phyloP scores from a whole-genome alignment of 2,329 filamentous ascomycete genomes.

The Cladosporium sp. region DNA sequence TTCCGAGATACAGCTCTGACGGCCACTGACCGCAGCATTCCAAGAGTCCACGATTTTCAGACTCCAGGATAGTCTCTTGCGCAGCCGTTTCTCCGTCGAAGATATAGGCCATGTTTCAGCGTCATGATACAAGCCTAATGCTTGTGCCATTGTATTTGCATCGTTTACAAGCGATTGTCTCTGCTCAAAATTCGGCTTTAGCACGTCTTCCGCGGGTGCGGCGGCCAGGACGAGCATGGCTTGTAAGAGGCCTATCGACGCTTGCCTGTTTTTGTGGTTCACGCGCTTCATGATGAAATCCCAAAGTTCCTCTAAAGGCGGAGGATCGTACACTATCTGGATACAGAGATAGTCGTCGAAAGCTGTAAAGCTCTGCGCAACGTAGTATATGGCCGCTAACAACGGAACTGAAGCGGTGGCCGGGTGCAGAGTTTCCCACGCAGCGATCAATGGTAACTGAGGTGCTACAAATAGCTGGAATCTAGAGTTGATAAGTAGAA shows the following conservation, averaged over 20 bases:
- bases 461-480: neutral
- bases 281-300: neutral
- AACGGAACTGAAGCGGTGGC: neutral
- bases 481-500: neutral
- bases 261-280: neutral
- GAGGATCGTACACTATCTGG: neutral
- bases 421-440: neutral
- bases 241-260: neutral
- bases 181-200: neutral
- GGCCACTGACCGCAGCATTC: neutral
- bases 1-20: neutral
- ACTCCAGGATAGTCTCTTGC: neutral
- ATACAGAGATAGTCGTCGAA: slow-evolving; percentile 2
- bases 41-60: neutral
- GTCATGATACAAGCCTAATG: neutral
- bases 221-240: neutral
- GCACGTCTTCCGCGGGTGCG: neutral
- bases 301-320: neutral
- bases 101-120: neutral
- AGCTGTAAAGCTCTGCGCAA: neutral
- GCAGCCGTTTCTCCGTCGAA: neutral
- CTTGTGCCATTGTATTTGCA: neutral
- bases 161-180: neutral
- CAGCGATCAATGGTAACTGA: neutral
- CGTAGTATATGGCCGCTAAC: neutral